Evolutionary conservation across 2,329 filamentous ascomycete species (phyloP).

Genomic region (Biscogniauxia sp.): DNA sequence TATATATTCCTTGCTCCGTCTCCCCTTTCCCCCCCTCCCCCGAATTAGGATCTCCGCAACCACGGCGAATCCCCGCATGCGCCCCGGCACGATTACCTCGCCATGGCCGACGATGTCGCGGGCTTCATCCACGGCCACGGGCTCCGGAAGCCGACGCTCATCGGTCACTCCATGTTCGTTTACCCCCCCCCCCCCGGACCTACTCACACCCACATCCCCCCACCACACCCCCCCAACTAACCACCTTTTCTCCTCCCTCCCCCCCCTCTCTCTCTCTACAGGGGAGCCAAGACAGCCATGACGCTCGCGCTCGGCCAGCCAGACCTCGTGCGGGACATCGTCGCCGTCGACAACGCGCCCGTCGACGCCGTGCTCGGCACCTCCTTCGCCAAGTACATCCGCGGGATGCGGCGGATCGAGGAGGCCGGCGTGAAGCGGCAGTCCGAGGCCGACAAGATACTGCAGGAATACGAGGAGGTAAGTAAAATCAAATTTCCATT

Average conservation of each 20-base stretch:
- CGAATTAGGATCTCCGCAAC: slow-evolving; percentile 79
- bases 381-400: slow-evolving; percentile 77
- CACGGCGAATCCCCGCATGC: slow-evolving; percentile 87
- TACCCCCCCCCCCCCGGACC: not conserved
- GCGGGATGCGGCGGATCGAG: slow-evolving; percentile 82
- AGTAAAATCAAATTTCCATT: slow-evolving; percentile 19
- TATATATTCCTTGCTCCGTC: no score
- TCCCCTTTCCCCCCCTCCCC: no score
- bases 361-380: slow-evolving; percentile 72
- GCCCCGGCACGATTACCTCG: slow-evolving; percentile 71
- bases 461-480: slow-evolving; percentile 71
- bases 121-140: slow-evolving; percentile 72
- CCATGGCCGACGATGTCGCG: slow-evolving; percentile 81
- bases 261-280: slow-evolving; percentile 27
- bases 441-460: slow-evolving; percentile 75
- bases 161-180: slow-evolving; percentile 90
- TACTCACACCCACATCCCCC: no score
- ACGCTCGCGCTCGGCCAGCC: slow-evolving; percentile 72
- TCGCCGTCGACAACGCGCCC: slow-evolving; percentile 90
- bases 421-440: slow-evolving; percentile 64
- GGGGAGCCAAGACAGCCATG: slow-evolving; percentile 94
- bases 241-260: no score
- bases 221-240: not conserved
- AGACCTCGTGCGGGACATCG: slow-evolving; percentile 63
- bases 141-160: slow-evolving; percentile 70